Evolutionary conservation across 225 moss, liverwort and hornwort genomes (phyloP).

Genomic region (Pseudoscleropodium purum): DNA sequence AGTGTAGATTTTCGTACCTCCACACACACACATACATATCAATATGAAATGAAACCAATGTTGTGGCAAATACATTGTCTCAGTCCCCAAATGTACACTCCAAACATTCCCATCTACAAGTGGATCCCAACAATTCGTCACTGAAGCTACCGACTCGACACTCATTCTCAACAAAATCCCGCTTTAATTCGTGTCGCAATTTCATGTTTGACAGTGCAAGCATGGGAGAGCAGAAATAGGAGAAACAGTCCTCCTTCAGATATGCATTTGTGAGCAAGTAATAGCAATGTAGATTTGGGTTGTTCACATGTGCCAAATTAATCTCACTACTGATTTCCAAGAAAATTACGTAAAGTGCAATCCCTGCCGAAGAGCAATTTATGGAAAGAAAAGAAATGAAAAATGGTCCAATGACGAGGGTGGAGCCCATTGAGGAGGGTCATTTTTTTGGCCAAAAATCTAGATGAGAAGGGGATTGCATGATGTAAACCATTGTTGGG

Average conservation of each 20-base stretch:
- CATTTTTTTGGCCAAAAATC: not conserved
- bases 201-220: not conserved
- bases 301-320: not conserved
- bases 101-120: not conserved
- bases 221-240: not conserved
- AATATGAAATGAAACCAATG: too few relatives aligned
- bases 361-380: fast-evolving
- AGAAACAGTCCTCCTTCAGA: not conserved
- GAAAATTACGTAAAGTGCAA: not conserved
- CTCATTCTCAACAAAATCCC: not conserved
- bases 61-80: not conserved
- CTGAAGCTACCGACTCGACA: too few relatives aligned
- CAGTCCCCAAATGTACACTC: too few relatives aligned
- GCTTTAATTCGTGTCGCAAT: not conserved
- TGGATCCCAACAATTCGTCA: not conserved
- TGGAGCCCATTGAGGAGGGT: fast-evolving
- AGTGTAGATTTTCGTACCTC: not conserved
- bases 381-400: too few relatives aligned
- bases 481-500: not conserved
- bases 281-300: not conserved
- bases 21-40: not conserved
- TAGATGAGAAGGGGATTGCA: not conserved
- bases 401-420: not conserved
- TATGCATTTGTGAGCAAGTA: not conserved
- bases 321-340: not conserved